phyloP scores from a whole-genome alignment of 2,329 filamentous ascomycete species.

The Metarhizium rileyi region DNA sequence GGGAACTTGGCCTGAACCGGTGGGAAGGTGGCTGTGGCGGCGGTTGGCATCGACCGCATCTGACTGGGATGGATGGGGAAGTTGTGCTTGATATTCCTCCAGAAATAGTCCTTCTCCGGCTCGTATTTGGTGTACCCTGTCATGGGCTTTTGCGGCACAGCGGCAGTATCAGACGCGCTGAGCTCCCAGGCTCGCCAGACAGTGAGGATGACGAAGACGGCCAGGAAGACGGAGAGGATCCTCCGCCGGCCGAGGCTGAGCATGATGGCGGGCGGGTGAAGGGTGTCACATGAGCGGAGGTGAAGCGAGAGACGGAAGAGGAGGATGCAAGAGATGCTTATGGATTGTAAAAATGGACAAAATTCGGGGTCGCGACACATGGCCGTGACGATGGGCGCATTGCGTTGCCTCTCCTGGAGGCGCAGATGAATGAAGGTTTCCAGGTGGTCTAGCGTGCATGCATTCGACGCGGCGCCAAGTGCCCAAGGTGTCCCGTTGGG shows the following conservation, averaged over 20 bases:
- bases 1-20: slow-evolving; percentile 8
- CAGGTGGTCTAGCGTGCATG: too few relatives aligned
- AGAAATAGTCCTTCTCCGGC: slow-evolving; percentile 11
- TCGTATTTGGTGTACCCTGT: slow-evolving; percentile 5
- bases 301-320: neutral
- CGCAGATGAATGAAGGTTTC: too few relatives aligned
- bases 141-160: slow-evolving; percentile 1
- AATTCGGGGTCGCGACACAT: neutral
- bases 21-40: slow-evolving; percentile 3
- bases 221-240: slow-evolving; percentile 3
- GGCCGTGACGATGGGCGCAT: neutral
- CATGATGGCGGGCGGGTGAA: slow-evolving; percentile 1
- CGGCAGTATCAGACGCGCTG: neutral
- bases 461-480: too few relatives aligned
- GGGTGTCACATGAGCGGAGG: neutral
- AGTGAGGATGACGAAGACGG: slow-evolving; percentile 5
- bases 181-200: slow-evolving; percentile 7
- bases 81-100: slow-evolving; percentile 12
- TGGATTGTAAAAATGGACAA: neutral
- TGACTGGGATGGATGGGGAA: slow-evolving; percentile 8
- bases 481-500: too few relatives aligned
- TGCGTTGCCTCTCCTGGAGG: too few relatives aligned
- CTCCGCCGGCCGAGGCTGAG: slow-evolving; percentile 7
- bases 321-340: neutral
- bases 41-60: slow-evolving; percentile 8